Evolutionary conservation across 805 yeast species (phyloP), one percentile per base, ranked within the genome.

Genomic region (Metschnikowia lachancei): DNA sequence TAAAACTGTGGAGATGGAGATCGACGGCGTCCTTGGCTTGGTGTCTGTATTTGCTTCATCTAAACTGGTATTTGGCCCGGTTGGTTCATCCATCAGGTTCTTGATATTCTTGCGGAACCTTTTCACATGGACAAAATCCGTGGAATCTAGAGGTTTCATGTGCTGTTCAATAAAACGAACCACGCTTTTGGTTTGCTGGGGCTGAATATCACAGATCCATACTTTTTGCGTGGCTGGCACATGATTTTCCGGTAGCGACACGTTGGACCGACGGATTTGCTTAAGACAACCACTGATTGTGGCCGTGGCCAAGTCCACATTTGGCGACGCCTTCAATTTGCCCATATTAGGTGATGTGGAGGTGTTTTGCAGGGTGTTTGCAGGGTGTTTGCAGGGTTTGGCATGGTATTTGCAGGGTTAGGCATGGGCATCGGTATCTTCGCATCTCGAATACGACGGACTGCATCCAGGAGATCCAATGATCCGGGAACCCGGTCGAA

Each of bases 131-230:
- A 60, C 54, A 39, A 67, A 58, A 5, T 59, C 51, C 5, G 58
- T 38, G 6, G 38, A 39, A 29, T 71, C 76, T 14, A 52, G 44
- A 7, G 65, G 62, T 5, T 58, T 51, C 9, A 69, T 44, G 13
- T 43, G 47, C n/a, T 63, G 62, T 18, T 63, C 57, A 1, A 70
- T 58, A 20, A 67, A 55, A 1, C 51, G 35, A 12, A 66, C 49
- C 14, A 70, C 46, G 17, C 43, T 41, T 45, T 64, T 64, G 2
- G 72, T 62, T n/a, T 60, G 55, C 40, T 57, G 44, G 45, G 83
- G 76, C 1, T 55, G 46, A 14, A 80, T 70, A 19, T 65, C 68
- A 41, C 81, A 72, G 28, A 72, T 62, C 85, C 85, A 81, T 1
- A 72, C 79, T 1, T 58, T 46, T 1, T 66, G 49, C 2, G 76